Percentiles rank a stretch among this genome's conserved stretches.
Evolutionary conservation across 441 rosid species (phyloP).

Genomic region (Eutrema salsugineum): DNA sequence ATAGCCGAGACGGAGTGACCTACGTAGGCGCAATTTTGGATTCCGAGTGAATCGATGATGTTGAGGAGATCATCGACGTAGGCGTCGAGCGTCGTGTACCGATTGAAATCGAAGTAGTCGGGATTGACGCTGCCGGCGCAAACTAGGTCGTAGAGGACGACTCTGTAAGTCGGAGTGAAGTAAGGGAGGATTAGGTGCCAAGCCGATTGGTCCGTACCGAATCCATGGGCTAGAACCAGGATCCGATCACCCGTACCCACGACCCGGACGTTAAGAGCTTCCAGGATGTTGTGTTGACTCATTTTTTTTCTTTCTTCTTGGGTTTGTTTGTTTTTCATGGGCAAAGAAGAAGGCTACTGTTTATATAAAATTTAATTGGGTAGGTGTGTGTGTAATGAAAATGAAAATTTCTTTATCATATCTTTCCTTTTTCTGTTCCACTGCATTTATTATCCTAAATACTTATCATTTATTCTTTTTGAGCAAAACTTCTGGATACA

Average conservation of each 20-base stretch:
- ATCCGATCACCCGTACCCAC: slow-evolving; percentile 53
- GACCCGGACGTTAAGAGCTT: slow-evolving; percentile 55
- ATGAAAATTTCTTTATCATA: neutral
- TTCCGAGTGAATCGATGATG: slow-evolving; percentile 53
- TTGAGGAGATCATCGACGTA: slow-evolving; percentile 59
- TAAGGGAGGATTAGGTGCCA: slow-evolving; percentile 65
- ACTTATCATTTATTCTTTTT: slow-evolving; percentile 6
- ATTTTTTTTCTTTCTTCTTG: slow-evolving; percentile 5
- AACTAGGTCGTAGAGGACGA: slow-evolving; percentile 59
- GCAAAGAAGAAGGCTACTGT: slow-evolving; percentile 4
- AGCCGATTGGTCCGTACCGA: slow-evolving; percentile 71
- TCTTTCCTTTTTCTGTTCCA: neutral
- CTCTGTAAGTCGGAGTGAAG: slow-evolving; percentile 37
- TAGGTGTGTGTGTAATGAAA: neutral
- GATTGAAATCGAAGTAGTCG: slow-evolving; percentile 50
- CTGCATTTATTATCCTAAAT: neutral
- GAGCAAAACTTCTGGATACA: slow-evolving; percentile 1
- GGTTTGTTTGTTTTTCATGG: neutral
- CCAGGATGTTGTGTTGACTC: slow-evolving; percentile 48
- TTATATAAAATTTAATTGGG: slow-evolving; percentile 23
- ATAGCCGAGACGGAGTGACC: slow-evolving; percentile 75
- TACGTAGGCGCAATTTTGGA: slow-evolving; percentile 48
- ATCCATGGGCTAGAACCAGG: slow-evolving; percentile 57
- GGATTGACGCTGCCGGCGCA: slow-evolving; percentile 76
- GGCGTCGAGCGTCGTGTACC: slow-evolving; percentile 57